These are phyloP conservation scores for Mycena kentingensis DNA, from an alignment of 768 basidiomycete species.

Conservation along the genomic window DNA sequence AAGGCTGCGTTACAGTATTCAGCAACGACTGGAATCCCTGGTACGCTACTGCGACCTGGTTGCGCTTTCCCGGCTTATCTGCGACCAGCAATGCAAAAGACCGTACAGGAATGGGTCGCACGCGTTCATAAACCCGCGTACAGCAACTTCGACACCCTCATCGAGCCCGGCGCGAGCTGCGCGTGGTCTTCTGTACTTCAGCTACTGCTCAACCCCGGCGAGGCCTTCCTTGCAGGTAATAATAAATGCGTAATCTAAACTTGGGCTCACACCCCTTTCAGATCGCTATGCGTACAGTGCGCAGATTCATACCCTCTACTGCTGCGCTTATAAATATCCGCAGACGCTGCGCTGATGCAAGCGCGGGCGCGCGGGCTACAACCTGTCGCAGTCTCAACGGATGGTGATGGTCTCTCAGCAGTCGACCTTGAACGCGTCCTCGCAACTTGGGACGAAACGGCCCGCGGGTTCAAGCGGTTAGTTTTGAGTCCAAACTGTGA, in stretches of 20 bases:
- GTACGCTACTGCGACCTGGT: conserved; percentile 2
- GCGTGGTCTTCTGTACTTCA: conserved; percentile 32
- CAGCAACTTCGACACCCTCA: conserved; percentile 47
- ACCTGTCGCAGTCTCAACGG: conserved; percentile 51
- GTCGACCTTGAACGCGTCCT: conserved; percentile 54
- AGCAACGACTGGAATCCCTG: conserved; percentile 41
- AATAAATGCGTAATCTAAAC: conserved; percentile 37
- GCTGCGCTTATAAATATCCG: conserved; percentile 54
- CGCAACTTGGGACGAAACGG: conserved; percentile 52
- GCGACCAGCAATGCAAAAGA: conserved; percentile 35
- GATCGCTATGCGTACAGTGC: conserved; percentile 35
- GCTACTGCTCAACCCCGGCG: conserved; percentile 8
- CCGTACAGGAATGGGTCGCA: conserved; percentile 46
- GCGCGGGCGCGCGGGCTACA: conserved; percentile 27
- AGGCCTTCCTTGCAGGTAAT: conserved; percentile 12
- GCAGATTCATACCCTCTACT: conserved; percentile 41
- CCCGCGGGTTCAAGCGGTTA: conserved; percentile 45
- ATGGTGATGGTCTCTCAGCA: conserved; percentile 56
- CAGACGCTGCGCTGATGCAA: conserved; percentile 31
- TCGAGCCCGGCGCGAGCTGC: conserved; percentile 55
- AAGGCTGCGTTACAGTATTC: conserved; percentile 58
- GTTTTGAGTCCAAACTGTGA: no score
- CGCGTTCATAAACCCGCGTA: conserved; percentile 48
- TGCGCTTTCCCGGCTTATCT: not conserved
- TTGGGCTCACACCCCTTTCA: conserved; percentile 44